These are phyloP conservation scores for Apiospora hydei DNA, from an alignment of 2,329 filamentous ascomycete species.

Conservation along the genomic window DNA sequence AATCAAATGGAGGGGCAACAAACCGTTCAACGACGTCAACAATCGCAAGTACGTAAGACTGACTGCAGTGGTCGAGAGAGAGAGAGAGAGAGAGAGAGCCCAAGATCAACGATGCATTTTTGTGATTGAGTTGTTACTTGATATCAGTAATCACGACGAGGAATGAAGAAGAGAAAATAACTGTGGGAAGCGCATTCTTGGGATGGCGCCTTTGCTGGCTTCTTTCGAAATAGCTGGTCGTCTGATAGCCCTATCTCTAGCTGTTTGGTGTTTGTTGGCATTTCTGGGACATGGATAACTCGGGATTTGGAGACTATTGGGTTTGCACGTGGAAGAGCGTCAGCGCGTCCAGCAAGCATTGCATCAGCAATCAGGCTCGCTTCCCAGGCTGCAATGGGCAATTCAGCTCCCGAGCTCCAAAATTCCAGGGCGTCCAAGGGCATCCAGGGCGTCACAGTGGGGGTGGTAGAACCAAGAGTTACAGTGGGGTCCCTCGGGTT, in stretches of 20 bases:
- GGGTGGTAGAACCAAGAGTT: neutral
- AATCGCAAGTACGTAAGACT: neutral
- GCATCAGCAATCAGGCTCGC: neutral
- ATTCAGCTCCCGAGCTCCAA: slow-evolving; percentile 2
- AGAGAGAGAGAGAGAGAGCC: neutral
- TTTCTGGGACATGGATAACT: neutral
- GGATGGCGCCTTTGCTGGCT: neutral
- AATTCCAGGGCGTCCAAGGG: slow-evolving; percentile 1
- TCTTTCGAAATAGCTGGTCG: neutral
- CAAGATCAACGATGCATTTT: neutral
- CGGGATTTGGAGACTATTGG: neutral
- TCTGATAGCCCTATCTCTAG: neutral
- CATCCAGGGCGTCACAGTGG: slow-evolving; percentile 2
- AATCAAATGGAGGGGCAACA: neutral
- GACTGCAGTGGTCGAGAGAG: neutral
- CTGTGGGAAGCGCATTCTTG: neutral
- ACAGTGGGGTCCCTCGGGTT: neutral
- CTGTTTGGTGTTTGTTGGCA: slow-evolving; percentile 17
- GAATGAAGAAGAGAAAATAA: neutral
- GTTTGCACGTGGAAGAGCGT: slow-evolving; percentile 6
- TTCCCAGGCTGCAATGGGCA: neutral
- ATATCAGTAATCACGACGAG: neutral
- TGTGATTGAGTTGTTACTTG: neutral
- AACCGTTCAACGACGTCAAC: neutral
- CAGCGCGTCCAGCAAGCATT: neutral